Percentiles rank a stretch among this genome's conserved stretches.
Conservation (phyloP, 768 basidiomycete species). For the Podaxis pistillaris region DNA sequence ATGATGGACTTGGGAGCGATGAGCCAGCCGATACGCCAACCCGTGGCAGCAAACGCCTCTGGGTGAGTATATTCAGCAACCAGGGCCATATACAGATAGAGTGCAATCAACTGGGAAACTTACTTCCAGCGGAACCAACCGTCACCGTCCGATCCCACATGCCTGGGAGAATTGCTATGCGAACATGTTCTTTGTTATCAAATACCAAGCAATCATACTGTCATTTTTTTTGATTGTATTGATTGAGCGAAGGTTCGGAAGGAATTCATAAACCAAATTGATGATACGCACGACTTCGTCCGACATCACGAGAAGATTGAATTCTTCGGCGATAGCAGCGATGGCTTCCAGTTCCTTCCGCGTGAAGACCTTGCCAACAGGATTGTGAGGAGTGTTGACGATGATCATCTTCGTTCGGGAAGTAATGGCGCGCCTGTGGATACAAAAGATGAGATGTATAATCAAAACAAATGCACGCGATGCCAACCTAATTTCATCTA, state of each 20-base stretch:
- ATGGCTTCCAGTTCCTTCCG: conserved; percentile 80
- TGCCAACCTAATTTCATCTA: conserved; percentile 77
- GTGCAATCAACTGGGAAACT: conserved; percentile 23
- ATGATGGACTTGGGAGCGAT: conserved; percentile 85
- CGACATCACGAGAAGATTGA: conserved; percentile 88
- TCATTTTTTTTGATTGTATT: not conserved
- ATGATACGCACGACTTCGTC: conserved; percentile 86
- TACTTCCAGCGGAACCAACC: conserved; percentile 93
- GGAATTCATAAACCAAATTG: not conserved
- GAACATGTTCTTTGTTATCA: conserved; percentile 84
- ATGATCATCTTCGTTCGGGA: conserved; percentile 93
- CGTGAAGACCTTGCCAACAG: conserved; percentile 96
- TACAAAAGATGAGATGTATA: not conserved
- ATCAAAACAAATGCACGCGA: conserved; percentile 15
- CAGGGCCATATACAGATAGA: not conserved
- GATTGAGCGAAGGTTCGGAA: conserved; percentile 10
- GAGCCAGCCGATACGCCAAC: conserved; percentile 97
- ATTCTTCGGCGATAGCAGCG: conserved; percentile 85
- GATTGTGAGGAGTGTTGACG: conserved; percentile 96
- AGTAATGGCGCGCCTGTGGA: conserved; percentile 70
- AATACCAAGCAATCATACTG: conserved; percentile 95
- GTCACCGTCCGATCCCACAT: conserved; percentile 99
- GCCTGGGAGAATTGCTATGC: conserved; percentile 91
- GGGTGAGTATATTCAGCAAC: conserved; percentile 14
- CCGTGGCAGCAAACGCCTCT: conserved; percentile 97